Base-by-base conservation (phyloP, 805 yeast species). In the Saccharomycopsis fermentans region DNA sequence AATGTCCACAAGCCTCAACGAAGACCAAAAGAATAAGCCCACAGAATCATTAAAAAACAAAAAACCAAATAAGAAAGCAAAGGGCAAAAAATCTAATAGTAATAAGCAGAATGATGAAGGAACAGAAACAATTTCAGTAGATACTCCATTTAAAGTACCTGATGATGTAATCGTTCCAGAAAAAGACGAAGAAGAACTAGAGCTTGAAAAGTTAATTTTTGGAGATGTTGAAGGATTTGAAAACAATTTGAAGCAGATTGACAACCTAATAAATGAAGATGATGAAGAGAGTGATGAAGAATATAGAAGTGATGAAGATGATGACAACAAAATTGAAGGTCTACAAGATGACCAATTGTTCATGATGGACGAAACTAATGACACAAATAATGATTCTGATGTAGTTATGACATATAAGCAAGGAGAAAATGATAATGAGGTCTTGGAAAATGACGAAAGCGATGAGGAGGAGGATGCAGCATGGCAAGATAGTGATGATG, bases 401-500 rank as follows among this genome's bases (percentile, higher is more conserved):
- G 67, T 66, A 16, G 71, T 65, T 12, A 69, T 64, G n/a, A 43
- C 4, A 24, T 12, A 12, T 43, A 65, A 66, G 12, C 71, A 65
- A 6, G 69, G 62, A 6, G 67, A 65, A 24, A 73, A 70, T 12
- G 70, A 66, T 6, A 73, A 66, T 21, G 70, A 65, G 8, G 73
- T 69, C 4, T 68, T 70, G 4, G 68, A 60, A 16, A 74, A 67
- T 29, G 71, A 66, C 24, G 76, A 71, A 59, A 68, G 66, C 1
- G 71, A 63, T 6, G 71, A 65, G 14, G 67, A 65, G 14, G 67
- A 66, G 8, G 71, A 67, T 3, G 76, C 76, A 57, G 90, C 84
- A 1, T 94, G 99, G 99, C 70, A 70, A 16, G 99, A 94, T 72
- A 85, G 95, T 59, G 98, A 91, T 66, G 99, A 94, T 69, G 98